Conservation (phyloP, 169 alveolate genomes). For the Eimeria falciformis region DNA sequence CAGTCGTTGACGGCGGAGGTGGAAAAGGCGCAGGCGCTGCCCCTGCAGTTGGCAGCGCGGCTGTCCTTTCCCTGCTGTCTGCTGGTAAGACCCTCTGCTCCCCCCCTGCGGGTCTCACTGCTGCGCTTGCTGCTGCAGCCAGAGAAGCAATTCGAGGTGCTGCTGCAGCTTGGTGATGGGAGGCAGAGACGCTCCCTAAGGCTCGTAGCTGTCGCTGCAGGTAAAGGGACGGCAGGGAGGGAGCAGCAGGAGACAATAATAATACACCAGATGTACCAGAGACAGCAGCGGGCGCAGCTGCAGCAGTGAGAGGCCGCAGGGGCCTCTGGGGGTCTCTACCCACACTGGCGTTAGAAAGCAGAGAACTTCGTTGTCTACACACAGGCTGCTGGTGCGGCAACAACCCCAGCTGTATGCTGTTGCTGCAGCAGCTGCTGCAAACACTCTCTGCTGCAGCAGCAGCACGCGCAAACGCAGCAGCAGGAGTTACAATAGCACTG, state of each 20-base stretch:
- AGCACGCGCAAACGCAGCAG: constrained; percentile 26
- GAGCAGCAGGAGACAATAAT: not conserved
- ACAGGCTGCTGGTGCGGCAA: not conserved
- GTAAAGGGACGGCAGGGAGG: not conserved
- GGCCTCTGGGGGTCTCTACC: not conserved
- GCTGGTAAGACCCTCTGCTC: too few species aligned
- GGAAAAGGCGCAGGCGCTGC: too few species aligned
- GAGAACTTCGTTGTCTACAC: not conserved
- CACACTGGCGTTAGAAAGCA: constrained; percentile 44
- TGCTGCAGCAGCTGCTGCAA: constrained; percentile 58
- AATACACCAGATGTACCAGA: not conserved
- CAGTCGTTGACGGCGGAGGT: too few species aligned
- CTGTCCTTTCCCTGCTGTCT: too few species aligned
- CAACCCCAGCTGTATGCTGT: not conserved
- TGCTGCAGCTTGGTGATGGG: not conserved
- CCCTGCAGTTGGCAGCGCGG: too few species aligned
- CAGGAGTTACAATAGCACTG: constrained; percentile 26
- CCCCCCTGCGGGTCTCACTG: too few species aligned
- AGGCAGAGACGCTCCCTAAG: not conserved
- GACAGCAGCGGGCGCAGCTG: too few species aligned
- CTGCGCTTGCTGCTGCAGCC: constrained; percentile 6
- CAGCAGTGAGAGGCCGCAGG: not conserved
- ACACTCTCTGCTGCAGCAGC: constrained; percentile 60
- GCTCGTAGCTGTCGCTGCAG: not conserved
- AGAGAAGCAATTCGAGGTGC: not conserved